phyloP scores from a whole-genome alignment of 345 rosid species.

The Cardiospermum halicacabum region DNA sequence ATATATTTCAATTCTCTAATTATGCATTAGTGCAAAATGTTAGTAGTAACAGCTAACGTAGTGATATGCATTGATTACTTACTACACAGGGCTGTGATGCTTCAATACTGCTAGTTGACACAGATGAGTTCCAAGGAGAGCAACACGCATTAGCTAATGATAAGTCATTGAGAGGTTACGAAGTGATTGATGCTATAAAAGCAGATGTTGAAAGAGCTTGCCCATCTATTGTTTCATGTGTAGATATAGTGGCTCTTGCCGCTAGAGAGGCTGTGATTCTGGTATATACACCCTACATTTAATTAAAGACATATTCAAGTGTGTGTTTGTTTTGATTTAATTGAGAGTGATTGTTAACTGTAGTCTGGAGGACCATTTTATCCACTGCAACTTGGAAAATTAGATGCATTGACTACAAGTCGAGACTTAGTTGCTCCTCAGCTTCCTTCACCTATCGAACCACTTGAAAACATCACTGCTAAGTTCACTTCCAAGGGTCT shows the following conservation, averaged over 20 bases:
- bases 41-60: no score
- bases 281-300: no score
- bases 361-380: slow-evolving; percentile 79
- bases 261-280: slow-evolving; percentile 68
- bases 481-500: slow-evolving; percentile 77
- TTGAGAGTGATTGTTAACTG: no score
- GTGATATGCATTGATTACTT: no score
- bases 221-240: slow-evolving; percentile 71
- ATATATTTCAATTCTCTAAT: no score
- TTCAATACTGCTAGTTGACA: slow-evolving; percentile 72
- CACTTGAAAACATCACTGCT: slow-evolving; percentile 55
- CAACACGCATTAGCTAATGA: slow-evolving; percentile 62
- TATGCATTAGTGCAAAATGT: no score
- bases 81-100: slow-evolving; percentile 68
- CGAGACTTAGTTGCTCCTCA: slow-evolving; percentile 60
- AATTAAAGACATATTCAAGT: no score
- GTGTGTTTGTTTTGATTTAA: no score
- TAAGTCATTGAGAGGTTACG: slow-evolving; percentile 71
- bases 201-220: slow-evolving; percentile 59
- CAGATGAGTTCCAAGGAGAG: slow-evolving; percentile 55
- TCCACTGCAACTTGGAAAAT: slow-evolving; percentile 56
- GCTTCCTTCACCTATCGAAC: slow-evolving; percentile 70
- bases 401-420: slow-evolving; percentile 66
- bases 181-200: slow-evolving; percentile 68
- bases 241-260: slow-evolving; percentile 69